Base-by-base conservation (phyloP, 192 early-diverging fungal species). In the Rhizophagus clarus region DNA sequence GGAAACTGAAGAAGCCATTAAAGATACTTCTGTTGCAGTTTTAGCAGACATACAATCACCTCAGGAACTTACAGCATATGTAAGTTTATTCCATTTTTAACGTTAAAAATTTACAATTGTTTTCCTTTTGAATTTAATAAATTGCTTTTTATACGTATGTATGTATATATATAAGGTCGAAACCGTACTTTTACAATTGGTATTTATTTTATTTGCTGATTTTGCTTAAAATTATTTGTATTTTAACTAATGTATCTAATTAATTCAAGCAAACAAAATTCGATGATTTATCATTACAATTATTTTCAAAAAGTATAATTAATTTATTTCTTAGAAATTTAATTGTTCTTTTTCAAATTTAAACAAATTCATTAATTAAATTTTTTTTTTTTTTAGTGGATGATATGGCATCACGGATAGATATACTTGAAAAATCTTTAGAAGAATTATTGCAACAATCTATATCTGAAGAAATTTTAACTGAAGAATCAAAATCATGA, bases 21-120 rank as follows among this genome's bases (percentile, higher is more conserved):
- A 56, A 56, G 20, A 56, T 56, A 42, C 40, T 42, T 42, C 40
- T 42, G 40, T 8, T 42, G 14, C 51, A 20, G 51, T 56, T 17
- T 17, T 56, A 56, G 51, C 51, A 5, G 64, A 67, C 15, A 67
- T 67, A 67, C 64, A 67, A 6, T 31, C 64, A 67, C 64, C 64
- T 67, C 64, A 67, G 24, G 64, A 67, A 32, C 64, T 67, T 67
- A 67, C 64, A 4, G 64, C 26, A 28, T 67, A 67, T 32, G 64
- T 67, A 28, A 67, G 64, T 67, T 31, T 28, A 67, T 12, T 67
- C 4, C 1, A 67, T 32, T 14, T 20, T 14, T 34, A 34, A 29
- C 17, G 7, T 10, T 28, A 8, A 26, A 6, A 28, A 28, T 20
- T 56, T 56, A 56, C 20, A 56, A 4, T 56, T 56, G 20, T 56